Evolutionary conservation across 805 yeast species (phyloP).

Genomic region (Metschnikowia gelsemii): DNA sequence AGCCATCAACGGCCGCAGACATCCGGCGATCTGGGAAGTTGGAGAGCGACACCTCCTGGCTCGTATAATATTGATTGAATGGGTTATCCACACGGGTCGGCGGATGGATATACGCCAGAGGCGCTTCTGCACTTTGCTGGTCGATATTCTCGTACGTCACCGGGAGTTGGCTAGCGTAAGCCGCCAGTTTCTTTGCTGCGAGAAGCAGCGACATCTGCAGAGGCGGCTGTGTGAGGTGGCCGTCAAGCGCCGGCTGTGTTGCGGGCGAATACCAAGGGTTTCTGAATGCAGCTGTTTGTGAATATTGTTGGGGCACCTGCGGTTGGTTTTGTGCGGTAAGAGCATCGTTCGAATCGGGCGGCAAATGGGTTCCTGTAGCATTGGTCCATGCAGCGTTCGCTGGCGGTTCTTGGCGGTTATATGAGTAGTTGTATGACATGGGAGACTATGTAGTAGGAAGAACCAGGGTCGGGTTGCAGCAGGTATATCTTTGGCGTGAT

Average conservation of each 20-base stretch:
- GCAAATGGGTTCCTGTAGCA: no score
- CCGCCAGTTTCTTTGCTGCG: constrained; percentile 26
- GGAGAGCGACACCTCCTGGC: constrained; percentile 35
- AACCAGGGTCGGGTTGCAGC: no score
- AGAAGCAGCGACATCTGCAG: constrained; percentile 27
- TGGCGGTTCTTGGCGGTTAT: constrained; percentile 35
- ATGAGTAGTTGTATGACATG: constrained; percentile 36
- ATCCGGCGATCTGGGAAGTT: constrained; percentile 33
- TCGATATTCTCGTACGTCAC: constrained; percentile 48
- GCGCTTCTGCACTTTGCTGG: constrained; percentile 24
- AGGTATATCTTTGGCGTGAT: no score
- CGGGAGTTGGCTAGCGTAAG: constrained; percentile 48
- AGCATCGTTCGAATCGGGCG: constrained; percentile 4
- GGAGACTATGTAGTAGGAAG: neutral
- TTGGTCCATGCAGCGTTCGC: constrained; percentile 1
- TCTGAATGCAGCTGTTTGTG: constrained; percentile 33
- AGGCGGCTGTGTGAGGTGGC: constrained; percentile 9
- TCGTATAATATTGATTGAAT: constrained; percentile 42
- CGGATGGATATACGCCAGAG: constrained; percentile 35
- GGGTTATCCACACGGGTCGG: constrained; percentile 48
- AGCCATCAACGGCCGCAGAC: constrained; percentile 38
- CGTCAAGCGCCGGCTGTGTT: constrained; percentile 18
- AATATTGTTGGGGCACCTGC: constrained; percentile 7
- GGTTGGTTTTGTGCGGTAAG: neutral
- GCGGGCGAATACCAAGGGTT: constrained; percentile 44